Evolutionary conservation across 176 grass and related monocot species (phyloP).

Genomic region (Triticum dicoccoides): DNA sequence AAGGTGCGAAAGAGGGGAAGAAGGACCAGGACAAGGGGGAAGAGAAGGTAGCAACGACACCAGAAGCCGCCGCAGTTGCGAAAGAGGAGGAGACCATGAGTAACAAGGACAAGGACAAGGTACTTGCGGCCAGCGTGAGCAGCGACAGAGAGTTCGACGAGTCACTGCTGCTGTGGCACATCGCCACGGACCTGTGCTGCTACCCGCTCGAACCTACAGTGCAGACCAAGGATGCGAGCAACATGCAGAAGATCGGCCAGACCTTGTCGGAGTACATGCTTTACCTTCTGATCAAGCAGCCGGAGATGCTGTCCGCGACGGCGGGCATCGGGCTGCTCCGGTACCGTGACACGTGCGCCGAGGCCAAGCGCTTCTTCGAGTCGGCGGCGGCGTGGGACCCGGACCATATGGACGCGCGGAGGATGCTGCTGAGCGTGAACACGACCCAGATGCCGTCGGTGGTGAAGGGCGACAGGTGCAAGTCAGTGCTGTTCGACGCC

Average conservation of each 20-base stretch:
- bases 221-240: neutral
- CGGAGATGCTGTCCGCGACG: slow-evolving; percentile 38
- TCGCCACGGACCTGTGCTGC: slow-evolving; percentile 38
- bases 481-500: slow-evolving; percentile 45
- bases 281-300: slow-evolving; percentile 45
- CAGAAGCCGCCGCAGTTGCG: neutral
- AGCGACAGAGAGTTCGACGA: slow-evolving; percentile 17
- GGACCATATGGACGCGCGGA: neutral
- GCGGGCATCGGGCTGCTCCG: slow-evolving; percentile 42
- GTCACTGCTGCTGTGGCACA: slow-evolving; percentile 40
- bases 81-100: too few species aligned
- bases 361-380: slow-evolving; percentile 24
- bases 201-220: neutral
- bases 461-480: slow-evolving; percentile 42
- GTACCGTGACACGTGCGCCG: slow-evolving; percentile 39
- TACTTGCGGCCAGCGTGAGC: neutral
- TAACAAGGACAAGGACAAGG: neutral
- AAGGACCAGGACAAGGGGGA: neutral
- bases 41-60: too few species aligned
- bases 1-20: too few species aligned
- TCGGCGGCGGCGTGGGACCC: neutral
- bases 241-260: neutral
- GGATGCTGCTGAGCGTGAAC: slow-evolving; percentile 31
- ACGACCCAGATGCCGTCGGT: neutral
- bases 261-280: slow-evolving; percentile 52